Conservation (phyloP, 345 rosid genomes). For the Brassica incana region DNA sequence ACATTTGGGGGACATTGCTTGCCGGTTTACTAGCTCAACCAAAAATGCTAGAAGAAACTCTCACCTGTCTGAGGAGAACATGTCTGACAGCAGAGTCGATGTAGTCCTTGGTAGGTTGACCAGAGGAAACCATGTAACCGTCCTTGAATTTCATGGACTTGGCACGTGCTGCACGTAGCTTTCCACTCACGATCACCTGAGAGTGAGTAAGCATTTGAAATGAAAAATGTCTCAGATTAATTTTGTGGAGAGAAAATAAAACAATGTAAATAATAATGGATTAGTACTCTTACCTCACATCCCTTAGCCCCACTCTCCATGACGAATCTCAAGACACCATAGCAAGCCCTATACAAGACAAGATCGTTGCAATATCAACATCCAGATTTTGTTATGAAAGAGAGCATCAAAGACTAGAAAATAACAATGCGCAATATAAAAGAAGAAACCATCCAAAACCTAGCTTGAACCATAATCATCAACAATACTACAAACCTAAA, state of each 20-base stretch:
- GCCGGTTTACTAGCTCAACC: not conserved
- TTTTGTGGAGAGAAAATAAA: not conserved
- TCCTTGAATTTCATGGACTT: conserved; percentile 87
- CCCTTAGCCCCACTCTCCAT: conserved; percentile 91
- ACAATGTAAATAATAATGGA: not conserved
- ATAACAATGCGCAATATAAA: not conserved
- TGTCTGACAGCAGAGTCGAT: conserved; percentile 77
- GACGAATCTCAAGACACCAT: conserved; percentile 72
- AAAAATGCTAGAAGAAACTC: conserved; percentile 33
- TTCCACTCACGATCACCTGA: conserved; percentile 68
- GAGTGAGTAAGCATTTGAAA: conserved; percentile 22
- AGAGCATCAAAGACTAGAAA: not conserved
- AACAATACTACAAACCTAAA: not conserved
- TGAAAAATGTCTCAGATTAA: not conserved
- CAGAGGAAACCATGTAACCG: conserved; percentile 84
- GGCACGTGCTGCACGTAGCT: conserved; percentile 74
- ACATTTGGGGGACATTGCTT: not conserved
- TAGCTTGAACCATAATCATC: not conserved
- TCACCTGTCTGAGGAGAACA: conserved; percentile 61
- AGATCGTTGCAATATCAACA: not conserved
- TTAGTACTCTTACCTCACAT: conserved; percentile 47
- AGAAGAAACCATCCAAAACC: not conserved
- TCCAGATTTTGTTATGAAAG: not conserved
- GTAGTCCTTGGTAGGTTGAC: conserved; percentile 78
- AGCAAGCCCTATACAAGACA: conserved; percentile 59